phyloP scores from a whole-genome alignment of 352 stramenopile genomes.

The Lagenidium sp. region DNA sequence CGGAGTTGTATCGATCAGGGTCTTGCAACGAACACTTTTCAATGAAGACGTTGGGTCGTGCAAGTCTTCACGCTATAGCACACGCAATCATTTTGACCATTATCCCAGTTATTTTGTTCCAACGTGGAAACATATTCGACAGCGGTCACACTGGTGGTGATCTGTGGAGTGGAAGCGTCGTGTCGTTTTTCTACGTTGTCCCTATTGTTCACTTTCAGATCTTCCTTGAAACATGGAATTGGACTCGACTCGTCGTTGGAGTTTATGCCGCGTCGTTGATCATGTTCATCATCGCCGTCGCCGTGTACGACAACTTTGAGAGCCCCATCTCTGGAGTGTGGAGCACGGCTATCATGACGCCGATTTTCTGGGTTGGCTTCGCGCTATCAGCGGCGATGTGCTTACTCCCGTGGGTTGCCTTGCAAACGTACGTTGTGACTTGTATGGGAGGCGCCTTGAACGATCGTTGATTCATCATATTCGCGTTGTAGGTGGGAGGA shows the following conservation, averaged over 20 bases:
- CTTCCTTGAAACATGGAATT: conserved; percentile 74
- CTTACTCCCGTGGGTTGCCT: conserved; percentile 51
- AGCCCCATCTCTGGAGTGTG: conserved; percentile 40
- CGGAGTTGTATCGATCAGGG: conserved; percentile 61
- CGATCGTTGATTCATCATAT: background rate
- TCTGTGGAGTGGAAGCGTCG: conserved; percentile 86
- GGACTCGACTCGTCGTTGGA: conserved; percentile 31
- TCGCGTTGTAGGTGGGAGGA: conserved; percentile 40
- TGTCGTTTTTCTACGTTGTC: conserved; percentile 91
- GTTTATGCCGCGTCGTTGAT: conserved; percentile 40
- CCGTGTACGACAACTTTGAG: conserved; percentile 43
- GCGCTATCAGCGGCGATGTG: conserved; percentile 28
- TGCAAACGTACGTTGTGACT: conserved; percentile 38
- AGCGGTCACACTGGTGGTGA: conserved; percentile 31
- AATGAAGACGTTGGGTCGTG: conserved; percentile 26
- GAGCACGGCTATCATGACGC: conserved; percentile 16
- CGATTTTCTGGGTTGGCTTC: conserved; percentile 61
- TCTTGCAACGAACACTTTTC: conserved; percentile 58
- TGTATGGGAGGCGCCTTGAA: background rate
- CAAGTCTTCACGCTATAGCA: conserved; percentile 28
- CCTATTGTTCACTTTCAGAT: conserved; percentile 89
- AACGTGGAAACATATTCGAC: conserved; percentile 40
- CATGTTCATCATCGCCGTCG: conserved; percentile 37
- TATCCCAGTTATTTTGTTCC: conserved; percentile 44
- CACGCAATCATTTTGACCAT: conserved; percentile 52